These are phyloP conservation scores for Aquilaria malaccensis DNA, from an alignment of 345 rosid species.

Conservation along the genomic window DNA sequence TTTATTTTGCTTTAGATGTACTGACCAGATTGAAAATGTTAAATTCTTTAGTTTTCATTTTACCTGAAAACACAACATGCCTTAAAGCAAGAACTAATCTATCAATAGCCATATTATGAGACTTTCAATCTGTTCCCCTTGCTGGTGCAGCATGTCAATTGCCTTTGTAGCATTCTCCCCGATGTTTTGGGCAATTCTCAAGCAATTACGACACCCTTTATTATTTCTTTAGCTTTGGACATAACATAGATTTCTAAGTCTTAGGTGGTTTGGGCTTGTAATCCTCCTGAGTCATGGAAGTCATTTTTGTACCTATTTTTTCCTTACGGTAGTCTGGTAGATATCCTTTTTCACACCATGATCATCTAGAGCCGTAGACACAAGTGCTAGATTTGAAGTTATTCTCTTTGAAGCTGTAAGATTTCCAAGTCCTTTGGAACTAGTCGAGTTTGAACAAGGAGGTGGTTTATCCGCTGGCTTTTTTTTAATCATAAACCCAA, in stretches of 20 bases:
- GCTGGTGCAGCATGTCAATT: constrained; percentile 72
- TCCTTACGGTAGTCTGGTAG: constrained; percentile 18
- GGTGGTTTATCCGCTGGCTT: constrained; percentile 8
- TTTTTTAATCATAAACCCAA: constrained; percentile 48
- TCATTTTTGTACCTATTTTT: constrained; percentile 49
- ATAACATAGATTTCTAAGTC: constrained; percentile 82
- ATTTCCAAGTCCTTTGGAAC: constrained; percentile 35
- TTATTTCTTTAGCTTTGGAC: constrained; percentile 80
- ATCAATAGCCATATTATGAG: constrained; percentile 62
- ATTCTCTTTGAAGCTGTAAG: constrained; percentile 45
- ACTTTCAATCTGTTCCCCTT: constrained; percentile 84
- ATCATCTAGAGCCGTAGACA: constrained; percentile 24
- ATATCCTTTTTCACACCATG: constrained; percentile 11
- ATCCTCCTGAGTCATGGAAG: constrained; percentile 60
- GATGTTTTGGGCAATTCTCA: constrained; percentile 77
- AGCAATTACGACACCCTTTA: constrained; percentile 62
- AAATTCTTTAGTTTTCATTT: not conserved
- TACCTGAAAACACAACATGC: not conserved
- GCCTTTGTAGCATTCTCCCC: constrained; percentile 67
- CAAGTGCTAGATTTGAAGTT: constrained; percentile 56
- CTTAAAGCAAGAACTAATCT: constrained; percentile 28
- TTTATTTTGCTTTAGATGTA: too few species aligned
- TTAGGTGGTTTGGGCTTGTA: constrained; percentile 68
- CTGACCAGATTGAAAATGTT: too few species aligned
- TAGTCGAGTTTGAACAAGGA: not conserved